Base-by-base conservation (phyloP, 345 rosid species). In the Hibiscus mutabilis region DNA sequence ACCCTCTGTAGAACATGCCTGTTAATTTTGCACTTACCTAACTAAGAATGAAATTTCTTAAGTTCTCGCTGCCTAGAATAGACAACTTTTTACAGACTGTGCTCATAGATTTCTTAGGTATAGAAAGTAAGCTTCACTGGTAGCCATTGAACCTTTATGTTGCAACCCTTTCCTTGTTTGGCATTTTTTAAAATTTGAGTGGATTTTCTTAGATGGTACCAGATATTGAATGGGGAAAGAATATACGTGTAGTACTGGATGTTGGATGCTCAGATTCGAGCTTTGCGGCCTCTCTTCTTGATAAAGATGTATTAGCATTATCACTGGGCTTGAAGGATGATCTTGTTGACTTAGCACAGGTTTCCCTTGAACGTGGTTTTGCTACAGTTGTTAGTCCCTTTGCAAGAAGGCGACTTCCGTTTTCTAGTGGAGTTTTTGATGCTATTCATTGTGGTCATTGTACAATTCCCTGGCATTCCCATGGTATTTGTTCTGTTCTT, bases 201-300 rank as follows among this genome's bases (percentile, higher is more conserved):
- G 76, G 72, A 74, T 78, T 78, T 53, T 85, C 73, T 73, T 85
- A 94, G 98, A 91, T 90, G 96, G 98, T 94, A 73, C 98, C 97
- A 66, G 98, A 94, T 77, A 90, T 94, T 71, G 96, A 91, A 84
- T 94, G 98, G 98, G 98, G 98, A 67, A 94, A 91, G 88, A 94
- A 94, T 81, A 85, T 90, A 46, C 96, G 90, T 74, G 80, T 91
- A 69, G 89, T 94, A 56, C 79, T 94, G 89, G 95, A 94, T 70
- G 83, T 87, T 67, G 97, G 97, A 68, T 86, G 91, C 73, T 40
- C 73, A 79, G 93, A 91, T 59, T 80, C 96, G 68, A 88, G 92
- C 75, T 85, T 94, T 77, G 89, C 76, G 59, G 89, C 89, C 68
- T 85, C 91, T 60, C 87, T 88, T 61, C 85, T 91, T 80, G 97